Conservation (phyloP, 371 early-diverging fungal species). For the Rhizopus sp. region DNA sequence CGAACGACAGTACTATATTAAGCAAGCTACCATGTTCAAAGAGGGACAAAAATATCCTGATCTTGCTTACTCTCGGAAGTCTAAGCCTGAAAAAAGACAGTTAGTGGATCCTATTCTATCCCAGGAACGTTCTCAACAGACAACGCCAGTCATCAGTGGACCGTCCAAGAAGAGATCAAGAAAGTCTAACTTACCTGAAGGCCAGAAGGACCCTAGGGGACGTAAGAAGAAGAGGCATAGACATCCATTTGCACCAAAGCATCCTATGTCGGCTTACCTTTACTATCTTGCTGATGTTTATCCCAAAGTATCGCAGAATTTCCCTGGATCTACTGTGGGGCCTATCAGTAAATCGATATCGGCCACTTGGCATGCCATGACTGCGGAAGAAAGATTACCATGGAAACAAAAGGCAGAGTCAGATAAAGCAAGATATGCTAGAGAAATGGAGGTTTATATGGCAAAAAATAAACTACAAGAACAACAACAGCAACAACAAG, state of each 20-base stretch:
- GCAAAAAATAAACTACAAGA: slow-evolving; percentile 27
- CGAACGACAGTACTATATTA: slow-evolving; percentile 23
- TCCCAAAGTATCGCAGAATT: slow-evolving; percentile 21
- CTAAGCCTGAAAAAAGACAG: too few relatives aligned
- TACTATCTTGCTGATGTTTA: slow-evolving; percentile 62
- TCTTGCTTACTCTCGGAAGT: slow-evolving; percentile 43
- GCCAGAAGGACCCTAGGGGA: slow-evolving; percentile 52
- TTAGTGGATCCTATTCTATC: too few relatives aligned
- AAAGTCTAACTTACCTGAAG: slow-evolving; percentile 20
- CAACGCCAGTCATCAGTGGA: neutral
- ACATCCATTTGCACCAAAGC: slow-evolving; percentile 76
- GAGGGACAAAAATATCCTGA: slow-evolving; percentile 66
- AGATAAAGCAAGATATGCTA: slow-evolving; percentile 78
- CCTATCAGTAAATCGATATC: slow-evolving; percentile 75
- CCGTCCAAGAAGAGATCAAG: slow-evolving; percentile 9
- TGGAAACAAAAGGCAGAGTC: slow-evolving; percentile 69
- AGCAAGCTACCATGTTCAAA: slow-evolving; percentile 56
- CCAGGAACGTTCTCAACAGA: neutral
- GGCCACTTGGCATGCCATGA: slow-evolving; percentile 64
- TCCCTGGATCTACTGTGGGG: slow-evolving; percentile 69
- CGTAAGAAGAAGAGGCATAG: slow-evolving; percentile 68
- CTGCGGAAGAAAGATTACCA: slow-evolving; percentile 56
- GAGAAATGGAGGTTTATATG: slow-evolving; percentile 67
- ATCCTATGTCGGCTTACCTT: slow-evolving; percentile 80
- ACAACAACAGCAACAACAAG: slow-evolving; percentile 7